Conservation (phyloP, 2,329 filamentous ascomycete genomes). For the Pochonia chlamydosporia region DNA sequence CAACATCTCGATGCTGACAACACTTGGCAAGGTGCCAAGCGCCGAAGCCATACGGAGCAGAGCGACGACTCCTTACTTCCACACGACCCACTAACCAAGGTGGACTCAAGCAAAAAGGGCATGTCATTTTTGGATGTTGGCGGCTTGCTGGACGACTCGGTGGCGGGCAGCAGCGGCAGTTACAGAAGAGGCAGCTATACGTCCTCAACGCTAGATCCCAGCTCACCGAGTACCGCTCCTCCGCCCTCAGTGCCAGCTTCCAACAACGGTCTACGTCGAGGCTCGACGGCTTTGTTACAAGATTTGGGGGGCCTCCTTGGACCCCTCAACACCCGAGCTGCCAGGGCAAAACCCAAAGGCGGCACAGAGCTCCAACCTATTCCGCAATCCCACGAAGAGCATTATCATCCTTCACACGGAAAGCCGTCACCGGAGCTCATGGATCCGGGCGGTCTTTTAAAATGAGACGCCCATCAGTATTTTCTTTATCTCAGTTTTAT, state of each 20-base stretch:
- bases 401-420: constrained; percentile 23
- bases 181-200: constrained; percentile 35
- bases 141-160: constrained; percentile 57
- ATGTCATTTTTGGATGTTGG: constrained; percentile 85
- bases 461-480: too few relatives aligned
- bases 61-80: constrained; percentile 40
- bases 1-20: constrained; percentile 31
- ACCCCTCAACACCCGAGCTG: constrained; percentile 30
- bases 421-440: constrained; percentile 27
- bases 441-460: constrained; percentile 35
- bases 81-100: constrained; percentile 26
- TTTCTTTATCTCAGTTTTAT: too few relatives aligned
- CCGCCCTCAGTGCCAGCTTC: constrained; percentile 40
- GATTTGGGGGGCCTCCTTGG: constrained; percentile 51
- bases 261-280: constrained; percentile 40
- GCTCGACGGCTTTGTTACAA: constrained; percentile 52
- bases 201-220: constrained; percentile 34
- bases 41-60: constrained; percentile 29
- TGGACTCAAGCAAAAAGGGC: constrained; percentile 22
- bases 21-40: constrained; percentile 42
- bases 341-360: constrained; percentile 22
- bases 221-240: constrained; percentile 29
- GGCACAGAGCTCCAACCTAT: constrained; percentile 43
- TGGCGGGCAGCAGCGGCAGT: constrained; percentile 23
- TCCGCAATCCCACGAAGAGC: constrained; percentile 33